A percentile compares a stretch with the other conserved stretches of the same genome.
phyloP scores from a whole-genome alignment of 2,329 filamentous ascomycete species.

The Fusarium torreyae region DNA sequence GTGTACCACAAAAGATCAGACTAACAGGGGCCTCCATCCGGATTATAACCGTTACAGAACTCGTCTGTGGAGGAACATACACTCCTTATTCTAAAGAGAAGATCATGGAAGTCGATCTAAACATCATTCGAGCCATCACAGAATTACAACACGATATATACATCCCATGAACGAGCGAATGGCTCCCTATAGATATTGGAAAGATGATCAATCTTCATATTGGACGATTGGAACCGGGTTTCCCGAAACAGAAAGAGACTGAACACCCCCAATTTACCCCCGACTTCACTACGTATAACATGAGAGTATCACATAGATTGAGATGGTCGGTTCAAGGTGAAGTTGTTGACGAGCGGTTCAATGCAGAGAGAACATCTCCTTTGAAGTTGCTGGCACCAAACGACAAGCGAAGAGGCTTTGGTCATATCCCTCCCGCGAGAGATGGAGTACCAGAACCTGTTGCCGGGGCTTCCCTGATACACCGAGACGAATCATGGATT shows the following conservation, averaged over 20 bases:
- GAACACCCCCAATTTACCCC: constrained; percentile 21
- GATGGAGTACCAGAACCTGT: neutral
- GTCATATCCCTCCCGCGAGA: neutral
- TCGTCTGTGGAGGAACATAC: constrained; percentile 21
- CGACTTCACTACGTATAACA: constrained; percentile 48
- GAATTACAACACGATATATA: accelerated
- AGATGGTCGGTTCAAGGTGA: constrained; percentile 32
- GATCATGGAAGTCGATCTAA: constrained; percentile 10
- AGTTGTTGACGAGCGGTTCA: neutral
- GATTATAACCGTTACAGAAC: constrained; percentile 14
- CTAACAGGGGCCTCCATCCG: constrained; percentile 27
- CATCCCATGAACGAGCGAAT: constrained; percentile 15
- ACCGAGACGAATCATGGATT: constrained; percentile 22
- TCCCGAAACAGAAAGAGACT: neutral
- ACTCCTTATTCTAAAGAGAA: neutral
- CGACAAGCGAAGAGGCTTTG: neutral
- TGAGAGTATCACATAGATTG: constrained; percentile 43
- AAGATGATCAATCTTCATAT: constrained; percentile 18
- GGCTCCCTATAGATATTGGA: constrained; percentile 19
- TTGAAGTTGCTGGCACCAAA: constrained; percentile 13
- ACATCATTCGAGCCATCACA: neutral
- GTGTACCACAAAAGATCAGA: constrained; percentile 26
- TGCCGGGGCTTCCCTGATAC: neutral
- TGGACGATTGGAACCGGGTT: neutral
- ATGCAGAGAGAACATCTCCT: neutral